Conservation (phyloP, 352 stramenopile species). For the Phytophthora hibernalis region DNA sequence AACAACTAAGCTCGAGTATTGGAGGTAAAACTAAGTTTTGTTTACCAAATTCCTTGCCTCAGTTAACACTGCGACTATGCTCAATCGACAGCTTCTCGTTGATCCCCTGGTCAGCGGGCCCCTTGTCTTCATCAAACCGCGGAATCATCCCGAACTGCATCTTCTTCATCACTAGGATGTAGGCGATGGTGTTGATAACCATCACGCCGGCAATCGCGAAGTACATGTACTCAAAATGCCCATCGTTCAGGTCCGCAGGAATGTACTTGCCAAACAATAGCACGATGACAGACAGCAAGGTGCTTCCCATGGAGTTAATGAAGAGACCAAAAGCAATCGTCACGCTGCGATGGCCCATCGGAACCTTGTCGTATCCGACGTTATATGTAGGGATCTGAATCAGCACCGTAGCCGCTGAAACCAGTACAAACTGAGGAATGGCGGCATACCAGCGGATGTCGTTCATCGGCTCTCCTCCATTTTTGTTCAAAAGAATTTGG, state of each 20-base stretch:
- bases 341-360: constrained; percentile 20
- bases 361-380: constrained; percentile 20
- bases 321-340: constrained; percentile 21
- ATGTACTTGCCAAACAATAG: constrained; percentile 24
- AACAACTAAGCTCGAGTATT: no score
- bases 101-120: neutral
- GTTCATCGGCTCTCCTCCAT: constrained; percentile 22
- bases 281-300: constrained; percentile 21
- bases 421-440: constrained; percentile 19
- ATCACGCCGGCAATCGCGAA: constrained; percentile 39
- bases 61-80: constrained; percentile 3
- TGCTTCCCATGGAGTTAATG: constrained; percentile 27
- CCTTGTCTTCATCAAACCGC: constrained; percentile 1
- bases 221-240: constrained; percentile 56
- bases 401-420: constrained; percentile 15
- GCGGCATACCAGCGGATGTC: constrained; percentile 27
- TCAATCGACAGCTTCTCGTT: constrained; percentile 2
- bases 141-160: constrained; percentile 41
- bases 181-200: constrained; percentile 40
- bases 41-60: neutral
- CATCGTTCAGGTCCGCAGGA: constrained; percentile 55
- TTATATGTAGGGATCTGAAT: constrained; percentile 26
- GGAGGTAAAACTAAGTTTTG: neutral
- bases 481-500: constrained; percentile 25
- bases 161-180: constrained; percentile 43